These are phyloP conservation scores for Biscogniauxia marginata DNA, from an alignment of 2,329 filamentous ascomycete genomes.

Conservation along the genomic window DNA sequence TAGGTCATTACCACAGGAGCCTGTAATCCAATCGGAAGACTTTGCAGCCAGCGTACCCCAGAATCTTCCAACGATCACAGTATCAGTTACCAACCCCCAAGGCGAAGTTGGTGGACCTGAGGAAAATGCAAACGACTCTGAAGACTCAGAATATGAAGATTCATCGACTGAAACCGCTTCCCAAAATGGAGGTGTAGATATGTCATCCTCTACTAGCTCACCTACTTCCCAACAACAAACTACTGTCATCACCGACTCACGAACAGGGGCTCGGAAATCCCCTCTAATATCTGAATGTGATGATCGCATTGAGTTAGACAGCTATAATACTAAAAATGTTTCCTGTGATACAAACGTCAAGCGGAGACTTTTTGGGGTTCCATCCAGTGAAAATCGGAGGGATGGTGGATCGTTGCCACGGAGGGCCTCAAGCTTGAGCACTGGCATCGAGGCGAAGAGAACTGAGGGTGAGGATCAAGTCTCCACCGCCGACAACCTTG, in stretches of 20 bases:
- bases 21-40: not conserved
- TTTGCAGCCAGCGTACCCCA: not conserved
- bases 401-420: not conserved
- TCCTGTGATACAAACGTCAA: not conserved
- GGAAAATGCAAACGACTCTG: not conserved
- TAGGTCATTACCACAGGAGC: not conserved
- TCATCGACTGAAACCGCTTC: slow-evolving; percentile 2
- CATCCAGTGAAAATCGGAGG: not conserved
- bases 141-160: not conserved
- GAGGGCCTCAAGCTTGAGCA: not conserved
- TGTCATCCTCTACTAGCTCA: slow-evolving; percentile 11
- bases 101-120: not conserved
- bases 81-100: not conserved
- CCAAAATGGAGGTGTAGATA: slow-evolving; percentile 6
- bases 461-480: slow-evolving; percentile 4
- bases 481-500: slow-evolving; percentile 8
- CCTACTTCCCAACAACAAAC: slow-evolving; percentile 16
- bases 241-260: slow-evolving; percentile 15
- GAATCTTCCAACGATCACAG: not conserved
- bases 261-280: slow-evolving; percentile 25
- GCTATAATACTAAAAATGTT: not conserved
- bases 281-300: slow-evolving; percentile 20
- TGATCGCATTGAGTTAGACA: slow-evolving; percentile 8
- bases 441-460: slow-evolving; percentile 2
- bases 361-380: slow-evolving; percentile 1